These are phyloP conservation scores for Basipetospora sp. DNA, from an alignment of 2,329 filamentous ascomycete genomes.

Conservation along the genomic window DNA sequence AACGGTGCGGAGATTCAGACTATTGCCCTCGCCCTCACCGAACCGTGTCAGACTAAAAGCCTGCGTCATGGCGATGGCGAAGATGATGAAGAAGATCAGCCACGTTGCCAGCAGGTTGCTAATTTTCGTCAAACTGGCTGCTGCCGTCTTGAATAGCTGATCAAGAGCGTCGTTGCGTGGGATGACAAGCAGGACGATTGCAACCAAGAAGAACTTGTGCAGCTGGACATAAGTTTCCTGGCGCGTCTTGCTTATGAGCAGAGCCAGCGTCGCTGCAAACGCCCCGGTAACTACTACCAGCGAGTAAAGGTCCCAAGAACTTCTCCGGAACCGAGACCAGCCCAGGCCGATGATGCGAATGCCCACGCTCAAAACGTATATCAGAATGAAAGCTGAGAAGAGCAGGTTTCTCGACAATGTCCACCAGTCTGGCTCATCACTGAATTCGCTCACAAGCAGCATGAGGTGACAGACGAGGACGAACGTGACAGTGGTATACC, in stretches of 20 bases:
- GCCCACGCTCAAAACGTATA: conserved; percentile 69
- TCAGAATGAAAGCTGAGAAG: conserved; percentile 66
- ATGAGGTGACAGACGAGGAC: conserved; percentile 71
- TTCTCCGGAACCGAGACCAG: conserved; percentile 80
- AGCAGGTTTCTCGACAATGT: conserved; percentile 54
- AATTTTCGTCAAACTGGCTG: conserved; percentile 80
- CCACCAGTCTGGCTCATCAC: conserved; percentile 60
- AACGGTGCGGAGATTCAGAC: conserved; percentile 85
- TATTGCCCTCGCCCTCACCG: conserved; percentile 53
- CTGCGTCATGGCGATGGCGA: conserved; percentile 90
- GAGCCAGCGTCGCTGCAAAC: conserved; percentile 61
- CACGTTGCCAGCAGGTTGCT: conserved; percentile 87
- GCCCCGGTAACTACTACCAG: conserved; percentile 65
- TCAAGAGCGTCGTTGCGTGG: conserved; percentile 93
- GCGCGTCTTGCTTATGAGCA: conserved; percentile 49
- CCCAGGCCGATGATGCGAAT: conserved; percentile 79
- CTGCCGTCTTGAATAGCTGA: conserved; percentile 96
- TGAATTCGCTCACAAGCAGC: conserved; percentile 73
- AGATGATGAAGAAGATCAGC: conserved; percentile 93
- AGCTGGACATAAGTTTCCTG: conserved; percentile 58
- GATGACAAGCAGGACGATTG: conserved; percentile 77
- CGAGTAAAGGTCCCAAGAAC: conserved; percentile 91
- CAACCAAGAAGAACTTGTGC: conserved; percentile 88
- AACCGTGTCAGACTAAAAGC: conserved; percentile 91
- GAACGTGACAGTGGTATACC: conserved; percentile 70